Evolutionary conservation across 73 alveolate species (phyloP).

Genomic region (Breviolum minutum): DNA sequence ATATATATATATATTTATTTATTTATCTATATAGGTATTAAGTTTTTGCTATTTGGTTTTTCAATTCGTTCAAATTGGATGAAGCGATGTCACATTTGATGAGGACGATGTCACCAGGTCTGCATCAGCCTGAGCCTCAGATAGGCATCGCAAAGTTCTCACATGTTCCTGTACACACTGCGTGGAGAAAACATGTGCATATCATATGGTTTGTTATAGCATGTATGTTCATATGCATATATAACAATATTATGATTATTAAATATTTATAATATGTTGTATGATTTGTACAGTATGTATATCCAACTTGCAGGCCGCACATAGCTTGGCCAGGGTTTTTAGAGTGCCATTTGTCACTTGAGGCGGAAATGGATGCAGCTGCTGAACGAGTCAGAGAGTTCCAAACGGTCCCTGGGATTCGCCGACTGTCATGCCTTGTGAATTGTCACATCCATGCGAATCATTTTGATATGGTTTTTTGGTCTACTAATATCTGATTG

Average conservation of each 20-base stretch:
- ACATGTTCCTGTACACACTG: too few relatives aligned
- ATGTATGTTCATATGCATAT: too few relatives aligned
- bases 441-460: neutral
- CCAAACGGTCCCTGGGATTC: neutral
- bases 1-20: neutral
- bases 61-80: neutral
- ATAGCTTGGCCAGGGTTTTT: too few relatives aligned
- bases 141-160: too few relatives aligned
- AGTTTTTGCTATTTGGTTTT: neutral
- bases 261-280: too few relatives aligned
- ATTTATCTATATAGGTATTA: neutral
- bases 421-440: too few relatives aligned
- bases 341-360: neutral
- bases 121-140: neutral
- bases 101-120: neutral
- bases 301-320: too few relatives aligned
- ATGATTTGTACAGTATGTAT: too few relatives aligned
- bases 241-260: too few relatives aligned
- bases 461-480: neutral
- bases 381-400: slow-evolving; percentile 28
- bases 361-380: slow-evolving; percentile 57
- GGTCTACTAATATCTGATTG: neutral
- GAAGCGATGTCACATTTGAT: neutral
- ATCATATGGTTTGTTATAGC: too few relatives aligned
- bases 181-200: too few relatives aligned